A percentile compares a stretch with the other conserved stretches of the same genome.
These are phyloP conservation scores for Zygosaccharomyces bailii DNA, from an alignment of 805 yeast species.

Conservation along the genomic window DNA sequence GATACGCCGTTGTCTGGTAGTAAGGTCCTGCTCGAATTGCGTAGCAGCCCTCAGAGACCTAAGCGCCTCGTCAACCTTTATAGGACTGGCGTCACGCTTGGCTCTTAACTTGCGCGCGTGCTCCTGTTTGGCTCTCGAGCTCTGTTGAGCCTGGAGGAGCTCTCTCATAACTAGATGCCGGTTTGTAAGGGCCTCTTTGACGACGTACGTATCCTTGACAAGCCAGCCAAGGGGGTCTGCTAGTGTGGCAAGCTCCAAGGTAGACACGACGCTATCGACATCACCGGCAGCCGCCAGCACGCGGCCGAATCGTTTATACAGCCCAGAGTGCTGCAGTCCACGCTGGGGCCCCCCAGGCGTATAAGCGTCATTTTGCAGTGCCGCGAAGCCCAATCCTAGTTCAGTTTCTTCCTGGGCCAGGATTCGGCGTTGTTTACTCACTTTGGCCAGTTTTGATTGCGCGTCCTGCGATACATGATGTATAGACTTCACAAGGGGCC, in stretches of 20 bases:
- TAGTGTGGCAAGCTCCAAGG: slow-evolving; percentile 66
- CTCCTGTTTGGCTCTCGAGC: slow-evolving; percentile 64
- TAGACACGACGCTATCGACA: slow-evolving; percentile 64
- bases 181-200: slow-evolving; percentile 90
- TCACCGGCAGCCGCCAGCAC: slow-evolving; percentile 71
- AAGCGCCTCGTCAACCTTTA: slow-evolving; percentile 87
- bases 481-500: slow-evolving; percentile 80
- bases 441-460: slow-evolving; percentile 54
- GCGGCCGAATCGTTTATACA: slow-evolving; percentile 78
- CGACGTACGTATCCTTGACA: slow-evolving; percentile 72
- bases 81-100: slow-evolving; percentile 72
- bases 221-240: slow-evolving; percentile 71
- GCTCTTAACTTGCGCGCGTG: slow-evolving; percentile 68
- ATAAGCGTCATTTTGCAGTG: slow-evolving; percentile 28
- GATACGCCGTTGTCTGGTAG: slow-evolving; percentile 74
- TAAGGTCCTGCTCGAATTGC: slow-evolving; percentile 67
- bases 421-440: slow-evolving; percentile 42
- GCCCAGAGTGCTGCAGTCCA: slow-evolving; percentile 27
- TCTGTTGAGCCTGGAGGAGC: slow-evolving; percentile 70
- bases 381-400: slow-evolving; percentile 39
- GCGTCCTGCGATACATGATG: slow-evolving; percentile 55
- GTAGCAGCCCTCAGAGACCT: slow-evolving; percentile 74
- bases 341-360: not conserved
- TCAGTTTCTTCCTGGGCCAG: slow-evolving; percentile 57
- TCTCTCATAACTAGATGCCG: slow-evolving; percentile 92